These are phyloP conservation scores for Globisporangium nodosum DNA, from an alignment of 352 stramenopile species.

Conservation along the genomic window DNA sequence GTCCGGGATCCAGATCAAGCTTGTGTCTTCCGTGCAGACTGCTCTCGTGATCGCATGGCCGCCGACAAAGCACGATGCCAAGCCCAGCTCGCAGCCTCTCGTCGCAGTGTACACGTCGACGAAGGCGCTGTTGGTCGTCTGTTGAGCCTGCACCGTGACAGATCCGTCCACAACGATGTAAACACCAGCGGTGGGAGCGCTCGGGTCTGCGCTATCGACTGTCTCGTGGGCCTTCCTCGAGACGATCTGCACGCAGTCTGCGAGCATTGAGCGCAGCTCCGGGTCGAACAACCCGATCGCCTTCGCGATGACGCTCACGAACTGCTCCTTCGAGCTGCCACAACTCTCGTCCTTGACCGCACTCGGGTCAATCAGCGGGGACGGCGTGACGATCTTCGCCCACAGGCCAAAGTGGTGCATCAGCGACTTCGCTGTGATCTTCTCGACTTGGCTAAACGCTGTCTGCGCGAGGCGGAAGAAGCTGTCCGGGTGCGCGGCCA, in stretches of 20 bases:
- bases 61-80: constrained; percentile 63
- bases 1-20: constrained; percentile 51
- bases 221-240: constrained; percentile 23
- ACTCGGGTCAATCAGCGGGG: constrained; percentile 23
- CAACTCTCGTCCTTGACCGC: constrained; percentile 13
- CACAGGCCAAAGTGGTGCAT: constrained; percentile 78
- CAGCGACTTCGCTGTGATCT: constrained; percentile 72
- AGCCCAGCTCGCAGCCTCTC: constrained; percentile 59
- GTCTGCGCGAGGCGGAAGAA: constrained; percentile 73
- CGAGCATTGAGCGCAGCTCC: constrained; percentile 27
- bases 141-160: constrained; percentile 46
- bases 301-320: constrained; percentile 31
- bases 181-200: constrained; percentile 19
- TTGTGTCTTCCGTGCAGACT: constrained; percentile 41
- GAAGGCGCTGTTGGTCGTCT: constrained; percentile 28
- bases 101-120: constrained; percentile 46
- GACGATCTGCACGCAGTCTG: constrained; percentile 25
- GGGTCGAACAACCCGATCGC: constrained; percentile 41
- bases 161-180: constrained; percentile 58
- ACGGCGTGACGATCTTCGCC: constrained; percentile 30
- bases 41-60: constrained; percentile 33
- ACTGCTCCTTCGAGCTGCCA: constrained; percentile 14
- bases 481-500: constrained; percentile 56
- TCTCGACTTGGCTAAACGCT: constrained; percentile 74
- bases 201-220: constrained; percentile 10